Percentiles rank a stretch among this genome's conserved stretches.
Evolutionary conservation across 2,329 filamentous ascomycete species (phyloP).

Genomic region (Colletotrichum tamarilloi): DNA sequence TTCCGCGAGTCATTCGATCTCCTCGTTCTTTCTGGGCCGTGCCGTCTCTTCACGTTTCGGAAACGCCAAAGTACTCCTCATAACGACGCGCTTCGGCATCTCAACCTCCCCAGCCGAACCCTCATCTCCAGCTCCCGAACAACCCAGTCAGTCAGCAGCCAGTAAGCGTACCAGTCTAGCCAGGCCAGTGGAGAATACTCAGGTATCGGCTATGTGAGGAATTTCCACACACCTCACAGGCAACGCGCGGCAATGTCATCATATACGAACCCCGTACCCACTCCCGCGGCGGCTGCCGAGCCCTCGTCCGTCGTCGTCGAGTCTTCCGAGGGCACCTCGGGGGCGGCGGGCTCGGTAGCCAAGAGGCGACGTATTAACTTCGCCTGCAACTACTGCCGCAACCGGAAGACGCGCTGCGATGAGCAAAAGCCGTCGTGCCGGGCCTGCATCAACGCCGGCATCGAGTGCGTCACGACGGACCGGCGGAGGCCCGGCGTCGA

Average conservation of each 20-base stretch:
- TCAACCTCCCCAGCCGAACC: constrained; percentile 9
- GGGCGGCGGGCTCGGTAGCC: background rate
- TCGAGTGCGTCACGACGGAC: constrained; percentile 42
- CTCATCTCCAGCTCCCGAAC: constrained; percentile 4
- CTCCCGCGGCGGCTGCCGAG: background rate
- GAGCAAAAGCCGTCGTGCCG: constrained; percentile 42
- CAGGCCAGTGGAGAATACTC: background rate
- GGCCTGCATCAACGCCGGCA: constrained; percentile 45
- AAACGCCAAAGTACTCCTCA: background rate
- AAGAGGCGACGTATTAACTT: constrained; percentile 34
- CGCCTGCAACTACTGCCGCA: constrained; percentile 43
- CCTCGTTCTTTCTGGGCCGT: background rate
- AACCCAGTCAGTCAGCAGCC: background rate
- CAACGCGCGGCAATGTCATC: background rate
- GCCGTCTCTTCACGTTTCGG: constrained; percentile 8
- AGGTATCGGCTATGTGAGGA: background rate
- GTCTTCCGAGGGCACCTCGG: background rate
- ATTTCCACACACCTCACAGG: background rate
- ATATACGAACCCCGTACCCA: background rate
- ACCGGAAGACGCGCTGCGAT: constrained; percentile 45
- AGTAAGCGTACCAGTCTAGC: background rate
- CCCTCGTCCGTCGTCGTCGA: background rate
- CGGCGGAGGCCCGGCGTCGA: constrained; percentile 39
- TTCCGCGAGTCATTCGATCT: background rate
- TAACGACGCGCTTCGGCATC: constrained; percentile 18